These are phyloP conservation scores for Diaporthe aspalathi DNA, from an alignment of 2,329 filamentous ascomycete species.

Conservation along the genomic window DNA sequence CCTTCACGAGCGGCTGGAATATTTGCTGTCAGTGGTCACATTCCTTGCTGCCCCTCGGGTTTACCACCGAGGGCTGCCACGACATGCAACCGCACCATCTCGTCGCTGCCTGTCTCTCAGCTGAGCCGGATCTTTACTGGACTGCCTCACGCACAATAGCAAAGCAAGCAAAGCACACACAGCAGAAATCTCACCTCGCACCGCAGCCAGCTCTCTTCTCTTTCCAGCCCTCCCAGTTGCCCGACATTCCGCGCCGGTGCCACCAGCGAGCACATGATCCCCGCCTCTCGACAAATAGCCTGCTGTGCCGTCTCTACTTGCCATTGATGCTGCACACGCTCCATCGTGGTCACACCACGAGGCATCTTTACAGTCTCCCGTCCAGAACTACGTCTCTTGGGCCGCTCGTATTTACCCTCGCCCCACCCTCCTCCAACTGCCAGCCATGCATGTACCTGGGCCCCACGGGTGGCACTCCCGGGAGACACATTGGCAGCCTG, in stretches of 20 bases:
- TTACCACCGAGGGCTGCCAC: neutral
- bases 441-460: neutral
- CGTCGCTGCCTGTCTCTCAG: neutral
- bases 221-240: slow-evolving; percentile 22
- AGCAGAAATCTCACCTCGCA: slow-evolving; percentile 15
- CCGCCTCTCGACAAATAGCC: slow-evolving; percentile 26
- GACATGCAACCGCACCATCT: neutral
- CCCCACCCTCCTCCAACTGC: neutral
- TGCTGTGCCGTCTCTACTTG: slow-evolving; percentile 25
- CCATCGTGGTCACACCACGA: neutral
- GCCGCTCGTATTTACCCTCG: too few species aligned
- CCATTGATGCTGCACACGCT: neutral
- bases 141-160: neutral
- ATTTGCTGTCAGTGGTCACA: neutral
- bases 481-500: neutral
- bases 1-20: neutral
- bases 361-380: neutral
- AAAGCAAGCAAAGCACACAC: neutral
- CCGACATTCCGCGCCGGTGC: slow-evolving; percentile 31
- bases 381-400: neutral
- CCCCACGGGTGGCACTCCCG: neutral
- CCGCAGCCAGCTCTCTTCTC: neutral
- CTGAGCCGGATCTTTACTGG: neutral
- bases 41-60: neutral
- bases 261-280: slow-evolving; percentile 28